Conservation (phyloP, 2,329 filamentous ascomycete genomes). For the Colletotrichum plurivorum region DNA sequence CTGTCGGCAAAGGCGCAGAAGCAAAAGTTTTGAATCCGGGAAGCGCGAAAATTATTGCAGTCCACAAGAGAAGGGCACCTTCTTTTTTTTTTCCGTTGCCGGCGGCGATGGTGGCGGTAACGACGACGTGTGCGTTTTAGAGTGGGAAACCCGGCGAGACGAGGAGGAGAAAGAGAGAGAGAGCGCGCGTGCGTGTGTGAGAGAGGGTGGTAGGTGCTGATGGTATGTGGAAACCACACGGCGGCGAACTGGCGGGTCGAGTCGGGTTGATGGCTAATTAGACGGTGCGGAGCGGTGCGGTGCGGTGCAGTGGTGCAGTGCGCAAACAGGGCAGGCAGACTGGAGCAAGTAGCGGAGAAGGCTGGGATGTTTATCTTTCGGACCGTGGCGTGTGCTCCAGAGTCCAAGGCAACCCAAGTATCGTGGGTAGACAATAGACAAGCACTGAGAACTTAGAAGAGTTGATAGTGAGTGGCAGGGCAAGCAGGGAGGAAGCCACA, state of each 20-base stretch:
- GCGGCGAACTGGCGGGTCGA: constrained; percentile 38
- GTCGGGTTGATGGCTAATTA: constrained; percentile 30
- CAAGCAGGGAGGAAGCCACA: constrained; percentile 31
- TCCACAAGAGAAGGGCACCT: not conserved
- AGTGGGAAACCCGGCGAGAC: constrained; percentile 14
- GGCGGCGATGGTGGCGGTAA: constrained; percentile 17
- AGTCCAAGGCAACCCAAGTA: not conserved
- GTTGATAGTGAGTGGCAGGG: not conserved
- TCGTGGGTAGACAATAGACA: not conserved
- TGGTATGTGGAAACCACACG: constrained; percentile 29
- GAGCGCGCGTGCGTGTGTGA: not conserved
- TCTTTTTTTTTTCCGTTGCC: too few species aligned
- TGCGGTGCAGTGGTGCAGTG: not conserved
- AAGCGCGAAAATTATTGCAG: not conserved
- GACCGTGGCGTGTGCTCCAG: constrained; percentile 15
- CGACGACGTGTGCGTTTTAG: constrained; percentile 35
- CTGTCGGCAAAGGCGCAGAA: not conserved
- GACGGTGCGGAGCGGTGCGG: constrained; percentile 23
- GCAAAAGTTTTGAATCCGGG: not conserved
- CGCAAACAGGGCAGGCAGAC: not conserved
- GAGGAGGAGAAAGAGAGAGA: not conserved
- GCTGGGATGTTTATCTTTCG: constrained; percentile 13
- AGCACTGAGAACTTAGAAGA: not conserved
- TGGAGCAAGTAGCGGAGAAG: not conserved
- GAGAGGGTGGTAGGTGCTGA: constrained; percentile 3